phyloP scores from a whole-genome alignment of 2,329 filamentous ascomycete species.

The Phyllosticta citriasiana region DNA sequence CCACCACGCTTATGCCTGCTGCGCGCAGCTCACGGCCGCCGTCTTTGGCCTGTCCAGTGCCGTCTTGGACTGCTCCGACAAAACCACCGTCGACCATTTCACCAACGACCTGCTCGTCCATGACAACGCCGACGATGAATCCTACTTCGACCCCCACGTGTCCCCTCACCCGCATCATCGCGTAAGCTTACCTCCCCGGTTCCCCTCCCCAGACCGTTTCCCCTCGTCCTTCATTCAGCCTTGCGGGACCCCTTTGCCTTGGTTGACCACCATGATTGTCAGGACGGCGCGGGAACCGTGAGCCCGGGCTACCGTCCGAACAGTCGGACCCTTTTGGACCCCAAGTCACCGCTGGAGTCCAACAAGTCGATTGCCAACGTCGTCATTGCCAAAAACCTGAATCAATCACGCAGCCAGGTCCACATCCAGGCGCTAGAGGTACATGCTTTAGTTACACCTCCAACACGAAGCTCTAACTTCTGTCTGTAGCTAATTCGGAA shows the following conservation, averaged over 20 bases:
- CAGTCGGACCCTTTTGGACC: not conserved
- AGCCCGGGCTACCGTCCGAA: not conserved
- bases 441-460: conserved; percentile 1
- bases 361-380: conserved; percentile 62
- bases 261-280: not conserved
- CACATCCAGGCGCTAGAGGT: conserved; percentile 69
- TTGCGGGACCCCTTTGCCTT: not conserved
- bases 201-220: not conserved
- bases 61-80: conserved; percentile 60
- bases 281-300: not conserved
- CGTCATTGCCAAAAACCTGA: conserved; percentile 70
- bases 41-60: conserved; percentile 64
- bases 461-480: conserved; percentile 8
- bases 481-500: conserved; percentile 65
- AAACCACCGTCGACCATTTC: conserved; percentile 75
- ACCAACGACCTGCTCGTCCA: conserved; percentile 54
- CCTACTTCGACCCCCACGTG: not conserved
- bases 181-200: not conserved
- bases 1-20: conserved; percentile 7
- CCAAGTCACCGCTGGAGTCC: conserved; percentile 5
- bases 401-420: conserved; percentile 60
- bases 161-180: conserved; percentile 7
- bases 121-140: conserved; percentile 17
- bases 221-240: not conserved
- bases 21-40: conserved; percentile 49